These are phyloP conservation scores for Chenopodium quinoa DNA, from an alignment of 148 eudicot genomes.

Conservation along the genomic window DNA sequence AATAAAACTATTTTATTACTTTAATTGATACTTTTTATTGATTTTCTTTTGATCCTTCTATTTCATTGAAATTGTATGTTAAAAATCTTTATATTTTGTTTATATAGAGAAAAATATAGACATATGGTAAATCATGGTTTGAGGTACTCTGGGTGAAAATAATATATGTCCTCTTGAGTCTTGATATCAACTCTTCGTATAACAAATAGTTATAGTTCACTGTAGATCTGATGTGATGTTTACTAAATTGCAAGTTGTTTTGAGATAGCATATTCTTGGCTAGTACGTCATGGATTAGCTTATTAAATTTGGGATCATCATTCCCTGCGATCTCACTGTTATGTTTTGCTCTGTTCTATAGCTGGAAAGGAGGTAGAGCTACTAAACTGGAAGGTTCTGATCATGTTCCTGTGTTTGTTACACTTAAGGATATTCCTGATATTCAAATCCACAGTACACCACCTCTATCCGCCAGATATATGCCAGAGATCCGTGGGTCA, in stretches of 20 bases:
- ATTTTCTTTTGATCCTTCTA: background rate
- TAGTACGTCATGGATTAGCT: background rate
- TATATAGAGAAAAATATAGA: no score
- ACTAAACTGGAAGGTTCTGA: constrained; percentile 92
- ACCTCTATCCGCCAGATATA: constrained; percentile 78
- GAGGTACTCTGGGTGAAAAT: no score
- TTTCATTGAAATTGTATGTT: background rate
- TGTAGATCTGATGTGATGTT: background rate
- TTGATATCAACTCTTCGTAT: no score
- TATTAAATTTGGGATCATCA: background rate
- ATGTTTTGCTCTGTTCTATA: constrained; percentile 24
- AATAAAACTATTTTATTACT: background rate
- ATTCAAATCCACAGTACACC: constrained; percentile 67
- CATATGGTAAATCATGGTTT: no score
- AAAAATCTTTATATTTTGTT: no score
- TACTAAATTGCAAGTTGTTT: background rate
- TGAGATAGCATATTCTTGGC: background rate
- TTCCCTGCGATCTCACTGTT: background rate
- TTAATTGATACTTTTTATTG: background rate
- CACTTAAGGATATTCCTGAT: constrained; percentile 55
- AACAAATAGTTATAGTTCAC: background rate
- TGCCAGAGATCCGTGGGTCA: constrained; percentile 84
- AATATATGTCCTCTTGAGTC: no score
- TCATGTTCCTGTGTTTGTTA: constrained; percentile 83
- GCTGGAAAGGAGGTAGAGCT: constrained; percentile 81